Evolutionary conservation across 2,329 filamentous ascomycete genomes (phyloP).

Genomic region (Neonectria hederae): DNA sequence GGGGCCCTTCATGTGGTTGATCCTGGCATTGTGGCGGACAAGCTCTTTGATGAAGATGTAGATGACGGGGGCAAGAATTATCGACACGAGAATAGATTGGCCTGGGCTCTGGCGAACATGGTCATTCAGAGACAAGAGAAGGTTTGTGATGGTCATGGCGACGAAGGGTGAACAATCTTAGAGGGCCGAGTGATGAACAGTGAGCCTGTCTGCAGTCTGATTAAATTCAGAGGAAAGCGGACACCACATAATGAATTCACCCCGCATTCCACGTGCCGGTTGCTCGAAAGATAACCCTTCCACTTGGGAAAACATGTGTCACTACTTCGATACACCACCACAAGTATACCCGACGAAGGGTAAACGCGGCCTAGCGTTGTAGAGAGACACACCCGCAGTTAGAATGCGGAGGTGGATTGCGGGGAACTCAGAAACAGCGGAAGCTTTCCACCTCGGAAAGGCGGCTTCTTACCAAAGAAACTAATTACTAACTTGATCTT

Average conservation of each 20-base stretch:
- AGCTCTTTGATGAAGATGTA: slow-evolving; percentile 61
- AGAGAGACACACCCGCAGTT: not conserved
- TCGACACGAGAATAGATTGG: slow-evolving; percentile 33
- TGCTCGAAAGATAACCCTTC: not conserved
- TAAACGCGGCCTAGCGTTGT: slow-evolving; percentile 2
- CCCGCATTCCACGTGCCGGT: not conserved
- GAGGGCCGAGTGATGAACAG: not conserved
- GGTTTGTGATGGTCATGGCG: slow-evolving; percentile 42
- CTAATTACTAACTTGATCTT: slow-evolving; percentile 15
- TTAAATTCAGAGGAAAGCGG: not conserved
- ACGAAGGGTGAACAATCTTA: not conserved
- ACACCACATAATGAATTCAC: not conserved
- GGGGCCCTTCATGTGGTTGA: slow-evolving; percentile 59
- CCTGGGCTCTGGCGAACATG: slow-evolving; percentile 35
- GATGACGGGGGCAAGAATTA: slow-evolving; percentile 48
- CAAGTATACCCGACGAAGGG: not conserved
- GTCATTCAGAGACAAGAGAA: slow-evolving; percentile 32
- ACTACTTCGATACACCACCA: not conserved
- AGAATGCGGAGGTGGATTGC: slow-evolving; percentile 21
- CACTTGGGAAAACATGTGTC: not conserved
- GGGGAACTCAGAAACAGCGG: slow-evolving; percentile 17
- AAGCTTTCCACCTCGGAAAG: not conserved
- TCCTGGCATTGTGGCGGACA: slow-evolving; percentile 54
- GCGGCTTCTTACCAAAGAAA: slow-evolving; percentile 23
- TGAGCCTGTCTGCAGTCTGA: not conserved